Evolutionary conservation across 495 filamentous ascomycete species (phyloP), one percentile per base, ranked within the genome.

Genomic region (Chaetomidium leptoderma): DNA sequence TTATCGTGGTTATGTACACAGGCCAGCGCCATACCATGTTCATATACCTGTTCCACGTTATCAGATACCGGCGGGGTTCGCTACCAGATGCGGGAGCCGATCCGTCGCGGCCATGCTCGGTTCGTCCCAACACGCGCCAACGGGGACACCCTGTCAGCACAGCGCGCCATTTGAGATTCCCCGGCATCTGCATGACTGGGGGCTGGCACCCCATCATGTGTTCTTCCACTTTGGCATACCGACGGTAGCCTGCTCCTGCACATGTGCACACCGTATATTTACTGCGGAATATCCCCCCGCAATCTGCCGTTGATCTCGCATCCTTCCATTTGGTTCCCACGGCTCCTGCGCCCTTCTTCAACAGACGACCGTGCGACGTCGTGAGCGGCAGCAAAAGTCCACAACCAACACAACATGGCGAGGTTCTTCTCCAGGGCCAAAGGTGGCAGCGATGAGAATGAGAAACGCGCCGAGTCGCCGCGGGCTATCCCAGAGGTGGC

Each of bases 361-460:
- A 45, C 23, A 11, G 17, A 4, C 29, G 27, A 9, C 27, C 29
- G 10, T 19, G 45, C 27, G 45, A 21, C 6, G 29, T 14, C 24
- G 24, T 29, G 43, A 27, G 26, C 43, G 29, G 27, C 21, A 16
- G 7, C 45, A 32, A 23, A 40, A 27, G n/a, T n/a, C n/a, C 43
- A 46, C 26, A 24, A 14, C 11, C 7, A 19, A n/a, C 30, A 19
- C 47, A 60, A 16, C 17, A 63, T 66, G 63, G 63, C 58, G 36
- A 21, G 58, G n/a, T 60, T 63, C 19, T 64, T 65, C 6, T 39
- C 37, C 17, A 65, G 43, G 45, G 46, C 37, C 17, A 65, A 47
- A 40, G 46, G 33, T 6, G 23, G 29, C 63, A 51, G 39, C 19
- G 57, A 70, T 50, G 69, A 72, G 61, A 68, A 69, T 35, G 33